Conservation (phyloP, 495 filamentous ascomycete genomes). For the Penicillium lividum region DNA sequence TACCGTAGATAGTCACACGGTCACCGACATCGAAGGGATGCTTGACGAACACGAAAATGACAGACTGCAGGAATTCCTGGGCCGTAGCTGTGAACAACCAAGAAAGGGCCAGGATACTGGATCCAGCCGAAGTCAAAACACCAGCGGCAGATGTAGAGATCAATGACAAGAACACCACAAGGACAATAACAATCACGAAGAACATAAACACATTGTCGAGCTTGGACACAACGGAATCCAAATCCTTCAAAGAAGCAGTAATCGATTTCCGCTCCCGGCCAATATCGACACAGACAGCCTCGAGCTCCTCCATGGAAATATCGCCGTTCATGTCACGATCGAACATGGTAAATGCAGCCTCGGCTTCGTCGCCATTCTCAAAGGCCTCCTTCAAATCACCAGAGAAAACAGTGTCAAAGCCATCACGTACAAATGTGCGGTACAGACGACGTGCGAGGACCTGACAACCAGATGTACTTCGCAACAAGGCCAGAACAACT, state of each 20-base stretch:
- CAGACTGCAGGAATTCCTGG: slow-evolving; percentile 87
- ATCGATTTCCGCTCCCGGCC: slow-evolving; percentile 94
- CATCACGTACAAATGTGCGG: slow-evolving; percentile 78
- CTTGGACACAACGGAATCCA: slow-evolving; percentile 93
- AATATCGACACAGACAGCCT: slow-evolving; percentile 91
- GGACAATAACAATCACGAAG: slow-evolving; percentile 72
- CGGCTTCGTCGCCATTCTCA: slow-evolving; percentile 81
- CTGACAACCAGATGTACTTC: slow-evolving; percentile 72
- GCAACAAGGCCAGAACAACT: slow-evolving; percentile 73
- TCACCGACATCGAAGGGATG: slow-evolving; percentile 98
- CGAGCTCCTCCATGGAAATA: slow-evolving; percentile 93
- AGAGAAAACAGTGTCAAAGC: slow-evolving; percentile 69
- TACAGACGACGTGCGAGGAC: slow-evolving; percentile 91
- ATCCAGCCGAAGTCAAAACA: slow-evolving; percentile 85
- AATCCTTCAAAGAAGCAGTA: slow-evolving; percentile 87
- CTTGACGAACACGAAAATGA: slow-evolving; percentile 97
- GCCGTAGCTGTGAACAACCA: slow-evolving; percentile 93
- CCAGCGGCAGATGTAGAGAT: slow-evolving; percentile 86
- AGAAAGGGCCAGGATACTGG: slow-evolving; percentile 78
- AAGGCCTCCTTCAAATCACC: slow-evolving; percentile 82
- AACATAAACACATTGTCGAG: slow-evolving; percentile 86
- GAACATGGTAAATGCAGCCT: slow-evolving; percentile 89
- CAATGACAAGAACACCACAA: slow-evolving; percentile 84
- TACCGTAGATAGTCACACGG: slow-evolving; percentile 87
- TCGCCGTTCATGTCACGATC: slow-evolving; percentile 97